Base-by-base conservation (phyloP, 805 yeast genomes). In the Kuraishia capsulata region DNA sequence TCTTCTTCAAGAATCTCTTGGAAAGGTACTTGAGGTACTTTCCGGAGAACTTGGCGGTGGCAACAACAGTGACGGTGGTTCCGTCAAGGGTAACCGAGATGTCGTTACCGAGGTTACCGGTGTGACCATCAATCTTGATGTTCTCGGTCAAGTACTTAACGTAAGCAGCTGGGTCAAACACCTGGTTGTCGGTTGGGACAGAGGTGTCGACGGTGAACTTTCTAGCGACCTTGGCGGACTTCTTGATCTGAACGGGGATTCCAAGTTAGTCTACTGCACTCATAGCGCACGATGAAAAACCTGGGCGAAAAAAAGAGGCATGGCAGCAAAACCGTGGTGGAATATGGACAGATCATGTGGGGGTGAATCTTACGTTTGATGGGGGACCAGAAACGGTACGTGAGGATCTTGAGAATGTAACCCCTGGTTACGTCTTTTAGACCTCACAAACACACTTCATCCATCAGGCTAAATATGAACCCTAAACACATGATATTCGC, bases 1-100 rank as follows among this genome's bases (percentile, higher is more conserved):
- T 87, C 86, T 92, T 92, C 95, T 90, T 94, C 74, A 92, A 86
- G 92, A 86, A 92, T 80, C 95, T 90, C 88, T 92, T 94, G 64
- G 97, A 86, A 68, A 92, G 78, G 94, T 92, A 92, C 80, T 94
- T 92, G 70, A 90, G 82, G 95, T 92, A 92, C 78, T 94, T 90
- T 76, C 98, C 99, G 56, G 97, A 89, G 92, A 92, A 90, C 76
- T 87, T 82, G 71, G 95, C 71, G 71, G 82, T 79, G 54, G 97
- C 75, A 65, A 88, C 85, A 64, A 92, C 87, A 65, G 85, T 81
- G 65, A 85, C 78, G 75, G 82, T 81, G 77, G 79, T 73, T 64
- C 89, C 94, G 64, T 87, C 92, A 61, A 76, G 71, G 61, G 87
- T 71, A 53, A 90, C 87, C 50, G 89, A 74, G 77, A 92, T 79